These are phyloP conservation scores for Ceratonia siliqua DNA, from an alignment of 306 rosid species.

Conservation along the genomic window DNA sequence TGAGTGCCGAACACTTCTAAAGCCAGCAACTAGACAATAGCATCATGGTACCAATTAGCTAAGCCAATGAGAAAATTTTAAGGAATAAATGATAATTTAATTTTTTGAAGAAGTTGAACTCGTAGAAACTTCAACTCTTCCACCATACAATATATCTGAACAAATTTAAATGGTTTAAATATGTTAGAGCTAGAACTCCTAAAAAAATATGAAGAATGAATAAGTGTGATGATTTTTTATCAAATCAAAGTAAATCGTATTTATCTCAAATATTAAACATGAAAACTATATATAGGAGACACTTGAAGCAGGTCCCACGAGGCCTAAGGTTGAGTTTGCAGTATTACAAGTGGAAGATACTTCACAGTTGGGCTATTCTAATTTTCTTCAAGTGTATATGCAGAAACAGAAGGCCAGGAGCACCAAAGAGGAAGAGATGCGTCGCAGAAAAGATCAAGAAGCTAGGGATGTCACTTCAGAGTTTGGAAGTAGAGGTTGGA, in stretches of 20 bases:
- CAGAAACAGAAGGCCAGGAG: background rate
- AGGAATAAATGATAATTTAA: too few species aligned
- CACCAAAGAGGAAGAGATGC: background rate
- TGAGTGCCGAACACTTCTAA: background rate
- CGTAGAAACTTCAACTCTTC: too few species aligned
- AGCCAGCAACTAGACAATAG: constrained; percentile 10
- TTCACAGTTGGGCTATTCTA: background rate
- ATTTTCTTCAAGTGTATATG: background rate
- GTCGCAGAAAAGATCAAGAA: background rate
- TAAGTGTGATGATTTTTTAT: too few species aligned
- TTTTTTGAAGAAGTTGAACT: too few species aligned
- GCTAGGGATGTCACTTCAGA: constrained; percentile 41
- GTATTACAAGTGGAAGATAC: constrained; percentile 3
- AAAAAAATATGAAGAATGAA: too few species aligned
- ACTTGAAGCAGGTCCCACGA: background rate
- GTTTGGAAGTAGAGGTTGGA: constrained; percentile 13
- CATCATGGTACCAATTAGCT: background rate
- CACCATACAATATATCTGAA: too few species aligned
- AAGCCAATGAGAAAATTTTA: background rate
- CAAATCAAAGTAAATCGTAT: too few species aligned
- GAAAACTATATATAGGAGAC: background rate
- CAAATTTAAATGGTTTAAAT: too few species aligned
- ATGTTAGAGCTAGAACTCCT: too few species aligned
- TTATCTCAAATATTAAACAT: too few species aligned
- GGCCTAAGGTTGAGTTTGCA: background rate